Evolutionary conservation across 345 rosid species (phyloP).

Genomic region (Sonneratia alba): DNA sequence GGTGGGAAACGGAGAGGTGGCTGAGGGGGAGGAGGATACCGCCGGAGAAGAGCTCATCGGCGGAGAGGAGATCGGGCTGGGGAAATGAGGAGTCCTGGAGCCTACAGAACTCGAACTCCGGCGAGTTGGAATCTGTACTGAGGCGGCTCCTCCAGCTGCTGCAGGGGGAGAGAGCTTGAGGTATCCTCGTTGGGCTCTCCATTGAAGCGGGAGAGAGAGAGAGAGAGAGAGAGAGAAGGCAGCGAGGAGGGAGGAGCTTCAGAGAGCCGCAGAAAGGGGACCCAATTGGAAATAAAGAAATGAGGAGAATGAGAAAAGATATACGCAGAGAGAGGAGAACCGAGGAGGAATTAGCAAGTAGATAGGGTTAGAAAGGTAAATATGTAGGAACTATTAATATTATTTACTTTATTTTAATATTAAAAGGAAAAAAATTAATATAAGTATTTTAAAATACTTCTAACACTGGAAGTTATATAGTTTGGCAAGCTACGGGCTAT

Average conservation of each 20-base stretch:
- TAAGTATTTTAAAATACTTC: too few relatives aligned
- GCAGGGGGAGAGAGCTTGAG: constrained; percentile 13
- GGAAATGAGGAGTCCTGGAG: constrained; percentile 38
- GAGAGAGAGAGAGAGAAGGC: not conserved
- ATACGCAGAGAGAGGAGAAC: not conserved
- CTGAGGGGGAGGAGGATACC: constrained; percentile 62
- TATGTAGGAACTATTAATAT: too few relatives aligned
- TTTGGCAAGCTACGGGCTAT: too few relatives aligned
- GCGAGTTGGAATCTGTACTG: constrained; percentile 25
- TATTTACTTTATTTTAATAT: too few relatives aligned
- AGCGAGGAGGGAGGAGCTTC: not conserved
- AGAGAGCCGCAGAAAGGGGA: not conserved
- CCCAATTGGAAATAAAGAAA: not conserved
- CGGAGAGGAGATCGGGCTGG: constrained; percentile 44
- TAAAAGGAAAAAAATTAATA: too few relatives aligned
- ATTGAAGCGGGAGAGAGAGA: not conserved
- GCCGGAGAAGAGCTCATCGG: constrained; percentile 66
- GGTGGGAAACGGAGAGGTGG: constrained; percentile 16
- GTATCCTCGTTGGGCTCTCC: constrained; percentile 11
- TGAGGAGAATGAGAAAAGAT: not conserved
- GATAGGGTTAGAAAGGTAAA: too few relatives aligned
- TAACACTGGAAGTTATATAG: too few relatives aligned
- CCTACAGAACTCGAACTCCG: constrained; percentile 78
- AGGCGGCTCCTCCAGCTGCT: constrained; percentile 10
- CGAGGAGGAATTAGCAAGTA: not conserved